phyloP scores from a whole-genome alignment of 208 protist species.

The Crithidia acanthocephali region DNA sequence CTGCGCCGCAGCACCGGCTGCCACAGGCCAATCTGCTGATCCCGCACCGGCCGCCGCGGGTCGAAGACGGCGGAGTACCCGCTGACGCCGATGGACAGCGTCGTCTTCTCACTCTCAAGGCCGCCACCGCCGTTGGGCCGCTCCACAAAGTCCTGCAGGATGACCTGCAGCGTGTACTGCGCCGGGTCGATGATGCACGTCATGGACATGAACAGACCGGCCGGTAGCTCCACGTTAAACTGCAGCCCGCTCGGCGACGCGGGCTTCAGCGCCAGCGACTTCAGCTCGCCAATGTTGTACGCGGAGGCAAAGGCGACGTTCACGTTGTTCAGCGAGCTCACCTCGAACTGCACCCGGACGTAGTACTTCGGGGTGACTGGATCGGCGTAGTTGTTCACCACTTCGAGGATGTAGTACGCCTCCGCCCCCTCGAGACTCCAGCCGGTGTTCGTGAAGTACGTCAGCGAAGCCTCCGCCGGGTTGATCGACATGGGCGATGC shows the following conservation, averaged over 20 bases:
- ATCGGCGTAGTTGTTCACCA: constrained; percentile 47
- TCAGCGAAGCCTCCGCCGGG: constrained; percentile 62
- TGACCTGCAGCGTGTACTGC: constrained; percentile 46
- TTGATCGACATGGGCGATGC: constrained; percentile 47
- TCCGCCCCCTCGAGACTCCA: constrained; percentile 79
- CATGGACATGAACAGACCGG: constrained; percentile 50
- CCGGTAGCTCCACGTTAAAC: constrained; percentile 38
- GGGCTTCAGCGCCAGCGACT: constrained; percentile 42
- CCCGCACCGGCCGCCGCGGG: constrained; percentile 59
- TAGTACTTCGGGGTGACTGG: constrained; percentile 46
- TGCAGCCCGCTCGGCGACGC: constrained; percentile 16
- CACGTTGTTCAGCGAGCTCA: constrained; percentile 69
- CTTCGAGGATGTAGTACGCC: constrained; percentile 68
- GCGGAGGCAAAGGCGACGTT: constrained; percentile 46
- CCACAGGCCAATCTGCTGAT: constrained; percentile 87
- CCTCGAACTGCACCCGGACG: constrained; percentile 70
- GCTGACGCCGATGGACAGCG: constrained; percentile 72
- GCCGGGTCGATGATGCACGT: constrained; percentile 34
- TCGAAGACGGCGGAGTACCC: constrained; percentile 82
- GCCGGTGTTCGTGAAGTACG: constrained; percentile 62
- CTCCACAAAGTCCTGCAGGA: constrained; percentile 59
- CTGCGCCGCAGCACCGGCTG: constrained; percentile 49
- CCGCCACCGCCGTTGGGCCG: constrained; percentile 7
- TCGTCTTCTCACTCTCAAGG: constrained; percentile 33
- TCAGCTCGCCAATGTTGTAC: constrained; percentile 43